Evolutionary conservation across 2,329 filamentous ascomycete genomes (phyloP).

Genomic region (Triangularia setosa): DNA sequence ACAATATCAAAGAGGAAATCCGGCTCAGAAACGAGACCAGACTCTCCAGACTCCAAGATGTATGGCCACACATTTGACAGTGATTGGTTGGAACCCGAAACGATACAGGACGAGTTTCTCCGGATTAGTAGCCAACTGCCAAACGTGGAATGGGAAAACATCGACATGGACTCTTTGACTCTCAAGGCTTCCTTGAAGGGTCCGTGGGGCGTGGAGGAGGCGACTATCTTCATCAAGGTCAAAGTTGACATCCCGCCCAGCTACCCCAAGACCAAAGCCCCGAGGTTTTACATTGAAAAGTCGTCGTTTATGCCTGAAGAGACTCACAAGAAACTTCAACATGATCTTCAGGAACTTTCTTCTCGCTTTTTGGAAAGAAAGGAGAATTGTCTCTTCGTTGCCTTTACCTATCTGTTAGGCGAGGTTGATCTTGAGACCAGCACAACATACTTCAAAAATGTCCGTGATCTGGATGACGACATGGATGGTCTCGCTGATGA

Average conservation of each 20-base stretch:
- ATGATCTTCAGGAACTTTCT: slow-evolving; percentile 55
- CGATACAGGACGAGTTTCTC: slow-evolving; percentile 61
- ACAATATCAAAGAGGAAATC: slow-evolving; percentile 57
- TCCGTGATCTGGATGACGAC: slow-evolving; percentile 59
- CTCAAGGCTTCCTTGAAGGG: slow-evolving; percentile 60
- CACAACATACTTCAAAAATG: slow-evolving; percentile 59
- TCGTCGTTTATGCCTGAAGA: slow-evolving; percentile 58
- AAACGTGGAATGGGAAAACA: slow-evolving; percentile 61
- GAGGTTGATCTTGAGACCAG: slow-evolving; percentile 59
- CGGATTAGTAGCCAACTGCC: slow-evolving; percentile 59
- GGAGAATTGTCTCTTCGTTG: slow-evolving; percentile 59
- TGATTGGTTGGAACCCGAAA: slow-evolving; percentile 59
- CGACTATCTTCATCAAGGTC: slow-evolving; percentile 59
- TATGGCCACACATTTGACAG: slow-evolving; percentile 49
- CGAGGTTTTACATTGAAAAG: slow-evolving; percentile 58
- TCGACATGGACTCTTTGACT: slow-evolving; percentile 58
- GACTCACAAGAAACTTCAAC: slow-evolving; percentile 49
- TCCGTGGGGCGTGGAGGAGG: slow-evolving; percentile 56
- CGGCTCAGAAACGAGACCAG: slow-evolving; percentile 32
- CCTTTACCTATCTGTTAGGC: slow-evolving; percentile 60
- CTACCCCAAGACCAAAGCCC: slow-evolving; percentile 56
- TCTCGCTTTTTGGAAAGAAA: slow-evolving; percentile 52
- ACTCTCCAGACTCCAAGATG: slow-evolving; percentile 35
- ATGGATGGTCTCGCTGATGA: slow-evolving; percentile 61
- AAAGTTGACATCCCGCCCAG: slow-evolving; percentile 55